phyloP scores from a whole-genome alignment of 1,284 basidiomycete genomes.

The Phellopilus nigrolimitatus region DNA sequence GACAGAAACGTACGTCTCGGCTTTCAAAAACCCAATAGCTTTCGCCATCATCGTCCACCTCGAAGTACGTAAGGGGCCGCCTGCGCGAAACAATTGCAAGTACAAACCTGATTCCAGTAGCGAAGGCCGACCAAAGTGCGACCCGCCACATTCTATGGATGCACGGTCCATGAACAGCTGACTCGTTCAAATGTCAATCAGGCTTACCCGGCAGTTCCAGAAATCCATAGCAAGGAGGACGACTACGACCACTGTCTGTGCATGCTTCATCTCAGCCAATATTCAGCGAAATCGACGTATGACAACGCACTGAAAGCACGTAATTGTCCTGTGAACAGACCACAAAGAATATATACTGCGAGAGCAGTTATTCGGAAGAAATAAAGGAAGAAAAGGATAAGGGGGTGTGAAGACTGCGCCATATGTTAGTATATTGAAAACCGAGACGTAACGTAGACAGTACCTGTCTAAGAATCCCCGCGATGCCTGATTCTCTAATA shows the following conservation, averaged over 20 bases:
- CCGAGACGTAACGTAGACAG: conserved; percentile 10
- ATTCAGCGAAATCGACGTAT: conserved; percentile 5
- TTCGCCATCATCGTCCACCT: conserved; percentile 93
- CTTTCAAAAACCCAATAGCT: conserved; percentile 96
- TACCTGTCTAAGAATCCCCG: conserved; percentile 74
- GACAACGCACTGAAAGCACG: conserved; percentile 71
- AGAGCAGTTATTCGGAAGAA: conserved; percentile 84
- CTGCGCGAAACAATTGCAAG: conserved; percentile 1
- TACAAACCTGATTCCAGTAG: conserved; percentile 88
- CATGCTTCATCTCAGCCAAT: neutral
- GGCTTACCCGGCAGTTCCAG: conserved; percentile 83
- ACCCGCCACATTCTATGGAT: conserved; percentile 79
- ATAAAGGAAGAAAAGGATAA: conserved; percentile 80
- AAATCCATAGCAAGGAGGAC: conserved; percentile 92
- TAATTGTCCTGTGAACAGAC: conserved; percentile 85
- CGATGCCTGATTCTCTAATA: conserved; percentile 45
- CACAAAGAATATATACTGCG: conserved; percentile 82
- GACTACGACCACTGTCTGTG: conserved; percentile 84
- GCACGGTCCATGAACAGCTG: neutral
- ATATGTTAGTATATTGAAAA: conserved; percentile 20
- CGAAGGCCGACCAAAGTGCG: conserved; percentile 86
- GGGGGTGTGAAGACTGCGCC: conserved; percentile 74
- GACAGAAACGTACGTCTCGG: conserved; percentile 65
- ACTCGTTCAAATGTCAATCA: neutral
- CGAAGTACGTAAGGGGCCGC: conserved; percentile 19